Conservation (phyloP, 2,329 filamentous ascomycete species). For the Colletotrichum simmondsii region DNA sequence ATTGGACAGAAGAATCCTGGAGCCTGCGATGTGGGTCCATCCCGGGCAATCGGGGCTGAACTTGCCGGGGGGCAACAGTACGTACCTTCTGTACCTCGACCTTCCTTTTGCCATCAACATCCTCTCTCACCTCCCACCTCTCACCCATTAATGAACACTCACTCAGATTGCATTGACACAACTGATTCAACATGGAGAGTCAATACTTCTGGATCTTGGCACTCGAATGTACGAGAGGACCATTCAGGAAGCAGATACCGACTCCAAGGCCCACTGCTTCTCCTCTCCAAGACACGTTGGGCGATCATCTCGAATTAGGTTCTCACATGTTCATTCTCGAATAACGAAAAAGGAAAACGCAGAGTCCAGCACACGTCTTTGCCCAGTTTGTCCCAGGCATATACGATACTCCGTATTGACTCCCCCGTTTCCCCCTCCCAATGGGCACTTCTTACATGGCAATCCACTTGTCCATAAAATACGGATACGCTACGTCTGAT, state of each 20-base stretch:
- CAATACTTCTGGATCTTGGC: neutral
- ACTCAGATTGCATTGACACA: neutral
- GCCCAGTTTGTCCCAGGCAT: too few relatives aligned
- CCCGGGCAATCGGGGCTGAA: constrained; percentile 3
- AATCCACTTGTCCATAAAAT: neutral
- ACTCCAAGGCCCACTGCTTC: neutral
- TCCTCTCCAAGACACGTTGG: neutral
- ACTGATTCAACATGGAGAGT: neutral
- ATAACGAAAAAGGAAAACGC: neutral
- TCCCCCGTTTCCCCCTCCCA: neutral
- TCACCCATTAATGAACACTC: too few relatives aligned
- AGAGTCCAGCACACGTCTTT: neutral
- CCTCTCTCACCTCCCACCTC: too few relatives aligned
- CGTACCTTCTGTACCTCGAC: neutral
- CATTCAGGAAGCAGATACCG: neutral
- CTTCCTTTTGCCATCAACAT: too few relatives aligned
- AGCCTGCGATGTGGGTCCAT: constrained; percentile 23
- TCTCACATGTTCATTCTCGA: neutral
- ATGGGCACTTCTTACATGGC: neutral
- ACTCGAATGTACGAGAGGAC: neutral
- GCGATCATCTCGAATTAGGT: neutral
- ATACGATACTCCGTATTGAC: neutral
- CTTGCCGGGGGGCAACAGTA: neutral
- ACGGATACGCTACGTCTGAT: neutral
- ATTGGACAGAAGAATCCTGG: constrained; percentile 16